phyloP scores from a whole-genome alignment of 768 basidiomycete species.

The Lenzites betulinus region DNA sequence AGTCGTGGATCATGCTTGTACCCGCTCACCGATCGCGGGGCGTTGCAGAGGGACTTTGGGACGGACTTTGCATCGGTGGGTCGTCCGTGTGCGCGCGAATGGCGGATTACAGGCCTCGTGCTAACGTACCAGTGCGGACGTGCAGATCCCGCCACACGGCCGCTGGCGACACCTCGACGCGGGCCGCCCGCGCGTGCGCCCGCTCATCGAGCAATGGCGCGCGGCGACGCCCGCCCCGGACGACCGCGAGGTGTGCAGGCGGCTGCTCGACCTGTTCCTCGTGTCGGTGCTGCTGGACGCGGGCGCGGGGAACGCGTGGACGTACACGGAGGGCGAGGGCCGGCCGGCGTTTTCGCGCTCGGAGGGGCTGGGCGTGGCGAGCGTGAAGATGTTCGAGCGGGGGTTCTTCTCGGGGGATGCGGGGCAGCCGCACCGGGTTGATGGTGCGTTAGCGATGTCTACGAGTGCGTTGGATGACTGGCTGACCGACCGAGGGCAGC shows the following conservation, averaged over 20 bases:
- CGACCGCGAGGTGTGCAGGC: conserved; percentile 61
- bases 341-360: conserved; percentile 61
- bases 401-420: conserved; percentile 79
- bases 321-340: conserved; percentile 62
- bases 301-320: conserved; percentile 86
- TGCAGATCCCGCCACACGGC: conserved; percentile 82
- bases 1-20: no score
- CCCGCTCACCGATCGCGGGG: no score
- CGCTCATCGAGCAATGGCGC: conserved; percentile 61
- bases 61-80: conserved; percentile 63
- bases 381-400: conserved; percentile 82
- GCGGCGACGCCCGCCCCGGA: conserved; percentile 43
- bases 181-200: conserved; percentile 61
- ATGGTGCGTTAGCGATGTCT: conserved; percentile 54
- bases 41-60: conserved; percentile 76
- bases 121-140: no score
- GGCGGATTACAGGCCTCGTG: no score
- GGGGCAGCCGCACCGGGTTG: conserved; percentile 69
- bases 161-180: conserved; percentile 89
- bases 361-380: conserved; percentile 88
- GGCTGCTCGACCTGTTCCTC: conserved; percentile 85
- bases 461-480: neutral
- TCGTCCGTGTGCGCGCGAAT: neutral
- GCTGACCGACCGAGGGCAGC: conserved; percentile 45
- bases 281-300: conserved; percentile 94